Evolutionary conservation across 2,329 filamentous ascomycete species (phyloP), one percentile per base, ranked within the genome.

Genomic region (Aureobasidium sp.): DNA sequence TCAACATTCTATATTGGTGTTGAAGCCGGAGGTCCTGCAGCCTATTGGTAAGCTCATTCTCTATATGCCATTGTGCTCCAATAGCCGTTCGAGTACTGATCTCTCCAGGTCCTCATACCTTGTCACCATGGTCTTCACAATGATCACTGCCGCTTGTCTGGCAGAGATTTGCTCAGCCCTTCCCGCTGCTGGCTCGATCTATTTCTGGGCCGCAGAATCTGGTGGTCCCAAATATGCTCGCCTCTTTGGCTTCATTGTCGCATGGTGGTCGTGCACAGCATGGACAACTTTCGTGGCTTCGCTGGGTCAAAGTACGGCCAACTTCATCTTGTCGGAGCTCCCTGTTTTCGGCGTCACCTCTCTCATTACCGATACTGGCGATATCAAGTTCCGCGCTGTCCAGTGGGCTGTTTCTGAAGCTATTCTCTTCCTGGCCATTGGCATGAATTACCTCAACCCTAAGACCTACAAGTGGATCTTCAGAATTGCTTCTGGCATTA

Each of bases 1-100:
- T 80, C 83, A 4, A 84, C 82, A 0, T 86, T 84, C 68, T 84
- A 80, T n/a, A 85, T 83, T 12, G 83, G 83, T 64, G 84, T 86
- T 41, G 82, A 81, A 29, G 82, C 83, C 20, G 83, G 84, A 61
- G 83, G 83, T 46, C 83, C 83, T 64, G 70, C 84, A 53, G 83
- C 83, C 8, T 86, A 85, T 68, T 86, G 83, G 82, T 82, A 37
- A 44, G 41, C 26, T 44, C 17, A 5, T 20, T 7, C 4, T 17
- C 23, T 6, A 44, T 3, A 12, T 3, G 41, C 13, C 17, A 10
- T 13, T 2, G 37, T 4, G 32, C 37, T 17, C 8, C 20, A 15
- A 26, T 17, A 17, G 15, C 5, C 5, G 20, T n/a, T 34, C 32
- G 7, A 17, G 9, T 39, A 23, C 58, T 67, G 10, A 65, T 50